phyloP scores from a whole-genome alignment of 495 filamentous ascomycete genomes.

The Recurvomyces mirabilis region DNA sequence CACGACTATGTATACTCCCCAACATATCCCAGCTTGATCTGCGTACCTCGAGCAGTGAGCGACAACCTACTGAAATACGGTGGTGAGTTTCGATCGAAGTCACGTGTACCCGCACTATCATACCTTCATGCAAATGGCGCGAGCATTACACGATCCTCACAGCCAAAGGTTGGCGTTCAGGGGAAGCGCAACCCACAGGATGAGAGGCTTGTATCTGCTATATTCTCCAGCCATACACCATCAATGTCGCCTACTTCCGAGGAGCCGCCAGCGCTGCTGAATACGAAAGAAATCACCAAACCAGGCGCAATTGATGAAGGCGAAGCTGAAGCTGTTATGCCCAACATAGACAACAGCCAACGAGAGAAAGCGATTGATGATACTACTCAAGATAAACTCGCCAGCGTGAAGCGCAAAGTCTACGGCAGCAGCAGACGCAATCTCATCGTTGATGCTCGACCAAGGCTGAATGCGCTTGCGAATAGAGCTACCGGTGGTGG shows the following conservation, averaged over 20 bases:
- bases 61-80: conserved; percentile 96
- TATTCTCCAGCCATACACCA: conserved; percentile 61
- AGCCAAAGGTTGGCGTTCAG: conserved; percentile 78
- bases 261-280: not conserved
- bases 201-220: conserved; percentile 83
- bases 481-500: conserved; percentile 93
- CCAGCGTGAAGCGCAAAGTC: conserved; percentile 38
- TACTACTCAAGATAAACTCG: conserved; percentile 59
- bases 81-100: conserved; percentile 72
- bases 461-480: conserved; percentile 86
- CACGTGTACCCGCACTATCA: conserved; percentile 74
- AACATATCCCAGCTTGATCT: conserved; percentile 83
- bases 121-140: conserved; percentile 98
- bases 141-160: conserved; percentile 88
- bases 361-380: conserved; percentile 45
- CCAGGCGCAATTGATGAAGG: too few species aligned
- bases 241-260: conserved; percentile 10
- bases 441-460: conserved; percentile 91
- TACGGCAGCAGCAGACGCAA: conserved; percentile 94
- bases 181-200: conserved; percentile 90
- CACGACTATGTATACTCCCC: conserved; percentile 53
- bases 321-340: not conserved
- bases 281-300: not conserved
- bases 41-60: conserved; percentile 77
- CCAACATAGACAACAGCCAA: conserved; percentile 15